A percentile compares a stretch with the other conserved stretches of the same genome.
Conservation (phyloP, 305 asterid genomes). For the Salvia sclarea region DNA sequence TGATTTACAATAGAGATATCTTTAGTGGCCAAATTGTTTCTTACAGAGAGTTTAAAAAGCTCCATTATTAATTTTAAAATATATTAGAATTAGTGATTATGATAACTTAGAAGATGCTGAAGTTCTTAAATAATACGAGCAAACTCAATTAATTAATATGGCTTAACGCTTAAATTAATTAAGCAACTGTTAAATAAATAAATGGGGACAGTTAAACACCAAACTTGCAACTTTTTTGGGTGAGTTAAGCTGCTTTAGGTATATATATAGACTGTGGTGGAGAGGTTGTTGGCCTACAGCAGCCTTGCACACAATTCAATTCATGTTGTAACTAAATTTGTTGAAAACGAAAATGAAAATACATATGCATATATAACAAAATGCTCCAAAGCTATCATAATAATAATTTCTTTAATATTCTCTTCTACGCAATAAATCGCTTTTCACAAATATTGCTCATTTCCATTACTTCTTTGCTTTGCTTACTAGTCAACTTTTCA, state of each 20-base stretch:
- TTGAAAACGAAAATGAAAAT: background rate
- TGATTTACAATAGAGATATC: too few species aligned
- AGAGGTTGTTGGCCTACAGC: conserved; percentile 10
- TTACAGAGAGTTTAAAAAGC: too few species aligned
- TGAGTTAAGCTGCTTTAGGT: background rate
- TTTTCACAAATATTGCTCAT: background rate
- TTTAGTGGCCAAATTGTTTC: too few species aligned
- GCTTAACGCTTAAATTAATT: too few species aligned
- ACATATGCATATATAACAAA: background rate
- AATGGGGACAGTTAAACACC: background rate
- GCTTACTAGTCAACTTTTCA: background rate
- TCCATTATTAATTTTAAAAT: too few species aligned
- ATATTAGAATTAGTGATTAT: too few species aligned
- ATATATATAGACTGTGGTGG: background rate
- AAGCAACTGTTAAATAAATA: too few species aligned
- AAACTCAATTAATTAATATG: too few species aligned
- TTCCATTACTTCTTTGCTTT: background rate
- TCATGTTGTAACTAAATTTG: background rate
- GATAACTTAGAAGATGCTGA: background rate
- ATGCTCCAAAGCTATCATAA: conserved; percentile 6
- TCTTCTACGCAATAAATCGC: conserved; percentile 14
- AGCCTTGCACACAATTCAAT: background rate
- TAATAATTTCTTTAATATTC: background rate
- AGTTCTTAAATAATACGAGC: background rate
- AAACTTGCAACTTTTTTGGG: background rate